Percentiles rank a stretch among this genome's conserved stretches.
phyloP scores from a whole-genome alignment of 148 eudicot genomes.

The Nepenthes gracilis region DNA sequence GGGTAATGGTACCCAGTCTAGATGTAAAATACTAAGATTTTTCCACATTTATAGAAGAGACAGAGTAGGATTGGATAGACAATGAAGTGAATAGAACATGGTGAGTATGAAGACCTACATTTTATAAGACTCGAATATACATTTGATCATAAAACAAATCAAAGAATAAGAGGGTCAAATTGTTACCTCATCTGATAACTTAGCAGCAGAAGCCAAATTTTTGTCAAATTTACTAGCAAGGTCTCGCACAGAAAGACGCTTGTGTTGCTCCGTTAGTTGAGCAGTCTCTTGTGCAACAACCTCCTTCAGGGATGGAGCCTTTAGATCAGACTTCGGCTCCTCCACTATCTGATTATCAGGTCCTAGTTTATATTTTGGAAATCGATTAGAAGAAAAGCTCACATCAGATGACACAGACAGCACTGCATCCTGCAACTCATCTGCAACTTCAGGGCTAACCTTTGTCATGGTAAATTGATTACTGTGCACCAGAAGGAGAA shows the following conservation, averaged over 20 bases:
- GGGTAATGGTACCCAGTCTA: too few relatives aligned
- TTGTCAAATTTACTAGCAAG: constrained; percentile 95
- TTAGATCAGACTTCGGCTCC: constrained; percentile 44
- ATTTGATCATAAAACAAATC: neutral
- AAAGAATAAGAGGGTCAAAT: neutral
- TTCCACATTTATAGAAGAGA: too few relatives aligned
- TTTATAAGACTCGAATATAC: too few relatives aligned
- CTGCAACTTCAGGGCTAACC: constrained; percentile 73
- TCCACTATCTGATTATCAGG: constrained; percentile 80
- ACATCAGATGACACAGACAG: constrained; percentile 73
- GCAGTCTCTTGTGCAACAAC: constrained; percentile 64
- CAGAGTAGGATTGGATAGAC: too few relatives aligned
- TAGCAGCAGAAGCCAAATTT: constrained; percentile 84
- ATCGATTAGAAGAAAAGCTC: constrained; percentile 61
- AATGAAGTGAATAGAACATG: too few relatives aligned
- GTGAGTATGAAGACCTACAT: too few relatives aligned
- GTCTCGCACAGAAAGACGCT: constrained; percentile 87
- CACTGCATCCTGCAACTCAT: constrained; percentile 40
- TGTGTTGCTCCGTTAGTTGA: constrained; percentile 73
- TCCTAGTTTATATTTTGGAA: constrained; percentile 84
- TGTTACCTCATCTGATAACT: constrained; percentile 69
- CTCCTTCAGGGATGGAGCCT: constrained; percentile 73
- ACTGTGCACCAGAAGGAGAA: neutral
- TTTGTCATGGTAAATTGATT: constrained; percentile 51
- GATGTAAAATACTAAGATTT: too few relatives aligned